Evolutionary conservation across 305 asterid genomes (phyloP), one percentile per base, ranked within the genome.

Genomic region (Plantago lanceolata): DNA sequence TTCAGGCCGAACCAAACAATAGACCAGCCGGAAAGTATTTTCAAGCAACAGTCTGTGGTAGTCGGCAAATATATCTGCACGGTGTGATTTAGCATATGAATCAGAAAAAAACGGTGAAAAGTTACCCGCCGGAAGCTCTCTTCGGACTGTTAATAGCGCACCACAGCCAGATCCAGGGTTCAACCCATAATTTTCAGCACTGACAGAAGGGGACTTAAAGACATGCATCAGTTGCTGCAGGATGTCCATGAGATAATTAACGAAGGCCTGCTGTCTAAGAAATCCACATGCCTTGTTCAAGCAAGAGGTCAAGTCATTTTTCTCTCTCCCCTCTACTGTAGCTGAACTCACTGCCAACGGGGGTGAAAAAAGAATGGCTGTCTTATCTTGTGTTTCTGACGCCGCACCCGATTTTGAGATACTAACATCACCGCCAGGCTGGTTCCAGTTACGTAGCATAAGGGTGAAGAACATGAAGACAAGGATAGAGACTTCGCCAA

Each of bases 391-490:
- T 28, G 77, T 37, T 72, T 90, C 99, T 21, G 78, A 61, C 50
- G 79, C 71, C 63, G 84, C 83, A 64, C 83, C 76, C 54, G 84
- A 76, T 84, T 90, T 94, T 69, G 84, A 76, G 52, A 61, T 76
- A 68, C 87, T 71, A 64, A 81, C 87, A 79, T 88, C 97, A 66
- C 78, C 65, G 55, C 96, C 88, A 19, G 96, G 92, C 65, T 94
- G 99, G 78, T 94, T 88, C 99, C 99, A 94, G 81, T 94, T 94
- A 53, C 99, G 90, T 57, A 94, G 81, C 99, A 94, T 90, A 62
- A 90, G 94, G 45, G 99, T 90, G 75, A 86, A 90, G 84, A 88
- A 94, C 97, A 90, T 94, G 73, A 88, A 88, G 61, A 90, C 65
- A 67, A 94, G 96, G 69, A 94, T 88, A 51, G 86, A 61, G 59